Evolutionary conservation across 495 filamentous ascomycete species (phyloP), one percentile per base, ranked within the genome.

Genomic region (Hapsidospora chrysogenum): DNA sequence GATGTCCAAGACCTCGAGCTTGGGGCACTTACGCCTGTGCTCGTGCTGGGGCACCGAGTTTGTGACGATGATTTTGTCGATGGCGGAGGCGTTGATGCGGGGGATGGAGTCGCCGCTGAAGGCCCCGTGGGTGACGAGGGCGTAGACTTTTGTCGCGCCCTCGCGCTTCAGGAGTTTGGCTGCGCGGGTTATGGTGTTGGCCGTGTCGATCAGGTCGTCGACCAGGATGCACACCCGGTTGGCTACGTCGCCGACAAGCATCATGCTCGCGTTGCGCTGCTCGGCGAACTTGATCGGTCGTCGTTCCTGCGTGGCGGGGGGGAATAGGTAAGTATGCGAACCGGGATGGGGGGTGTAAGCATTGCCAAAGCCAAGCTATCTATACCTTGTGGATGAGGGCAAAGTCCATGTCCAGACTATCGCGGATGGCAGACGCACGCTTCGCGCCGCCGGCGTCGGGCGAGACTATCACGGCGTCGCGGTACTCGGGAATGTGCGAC

Each of bases 311-410:
- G 23, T n/a, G n/a, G n/a, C n/a, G n/a, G n/a, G n/a, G n/a, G n/a
- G n/a, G n/a, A n/a, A n/a, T n/a, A n/a, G n/a, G n/a, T n/a, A n/a
- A n/a, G n/a, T n/a, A n/a, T n/a, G n/a, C n/a, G n/a, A n/a, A n/a
- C n/a, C n/a, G n/a, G n/a, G n/a, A n/a, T n/a, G n/a, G n/a, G n/a
- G n/a, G n/a, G n/a, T n/a, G n/a, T n/a, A n/a, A n/a, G n/a, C n/a
- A n/a, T n/a, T n/a, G n/a, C n/a, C n/a, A n/a, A n/a, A n/a, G n/a
- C n/a, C n/a, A n/a, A n/a, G n/a, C n/a, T n/a, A n/a, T n/a, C n/a
- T n/a, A n/a, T 26, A 26, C 87, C 61, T 96, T 96, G 73, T 96
- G 89, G 50, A 97, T 97, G 21, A 97, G 74, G n/a, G 89, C 89
- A 57, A 97, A 97, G 43, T 80, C 80, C 35, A 86, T 75, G 50